Evolutionary conservation across 75 land plant species (phyloP), one percentile per base, ranked within the genome.

Genomic region (Pinus albicaulis): DNA sequence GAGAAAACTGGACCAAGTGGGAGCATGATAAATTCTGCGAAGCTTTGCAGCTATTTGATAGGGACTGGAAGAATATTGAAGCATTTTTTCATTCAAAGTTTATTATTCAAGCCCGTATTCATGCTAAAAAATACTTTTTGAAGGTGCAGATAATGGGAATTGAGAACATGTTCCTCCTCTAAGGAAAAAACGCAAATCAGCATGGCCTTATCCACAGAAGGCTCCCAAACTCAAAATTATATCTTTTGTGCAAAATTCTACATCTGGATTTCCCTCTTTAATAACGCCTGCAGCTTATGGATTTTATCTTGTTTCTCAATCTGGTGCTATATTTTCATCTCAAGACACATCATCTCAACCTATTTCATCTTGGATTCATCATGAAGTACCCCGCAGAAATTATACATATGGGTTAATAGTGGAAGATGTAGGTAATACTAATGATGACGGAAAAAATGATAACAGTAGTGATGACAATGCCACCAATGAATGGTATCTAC

Each of bases 101-200:
- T n/a, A n/a, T n/a, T n/a, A n/a, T n/a, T n/a, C 80, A 89, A 89
- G 87, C 87, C 38, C 86, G 92, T 20, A 89, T 89, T 57, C 92
- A 89, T 89, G 92, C 92, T 68, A 89, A 89, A 74, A 89, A 89
- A 56, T 89, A 89, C 74, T 89, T 89, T 79, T 56, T 86, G 59
- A 89, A 89, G 80, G 92, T 86, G 55, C 92, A 86, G 87, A 86
- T 70, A 89, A 66, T 84, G 89, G 92, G 13, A 84, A 76, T 52
- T 70, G 77, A 76, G 92, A 84, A 56, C 92, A 89, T 81, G 77
- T 89, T 44, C 92, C 92, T 63, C 92, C 92, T 5, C 89, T 89
- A 61, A 58, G 92, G n/a, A 89, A 89, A 71, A 89, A 89, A 74
- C 73, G 92, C 11, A 89, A 86, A 84, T 85, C 92, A 26, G 85